A percentile compares a stretch with the other conserved stretches of the same genome.
These are phyloP conservation scores for Xeromyces bisporus DNA, from an alignment of 495 filamentous ascomycete genomes.

Conservation along the genomic window DNA sequence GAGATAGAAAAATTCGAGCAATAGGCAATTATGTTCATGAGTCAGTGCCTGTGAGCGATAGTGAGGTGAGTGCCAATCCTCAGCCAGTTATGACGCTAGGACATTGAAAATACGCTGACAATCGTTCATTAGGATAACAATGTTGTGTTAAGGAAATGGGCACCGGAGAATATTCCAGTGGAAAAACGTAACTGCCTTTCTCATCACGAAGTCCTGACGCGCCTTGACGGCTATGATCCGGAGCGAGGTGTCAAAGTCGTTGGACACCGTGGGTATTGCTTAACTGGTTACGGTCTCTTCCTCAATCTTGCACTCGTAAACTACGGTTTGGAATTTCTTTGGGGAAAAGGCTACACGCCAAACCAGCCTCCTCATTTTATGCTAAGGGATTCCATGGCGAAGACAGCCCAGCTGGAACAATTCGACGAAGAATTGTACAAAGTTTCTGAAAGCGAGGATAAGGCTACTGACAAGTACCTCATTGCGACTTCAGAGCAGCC, in stretches of 20 bases:
- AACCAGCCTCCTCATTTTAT: constrained; percentile 93
- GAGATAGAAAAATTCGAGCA: constrained; percentile 61
- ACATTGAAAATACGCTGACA: no score
- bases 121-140: constrained; percentile 52
- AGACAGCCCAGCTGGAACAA: constrained; percentile 91
- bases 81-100: not conserved
- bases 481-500: constrained; percentile 97
- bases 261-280: constrained; percentile 86
- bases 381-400: constrained; percentile 93
- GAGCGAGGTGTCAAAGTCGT: constrained; percentile 89
- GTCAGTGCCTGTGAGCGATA: constrained; percentile 75
- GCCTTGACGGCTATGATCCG: constrained; percentile 82
- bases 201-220: constrained; percentile 84
- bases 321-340: constrained; percentile 82
- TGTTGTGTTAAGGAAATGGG: constrained; percentile 55
- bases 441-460: constrained; percentile 62
- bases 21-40: constrained; percentile 93
- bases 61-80: constrained; percentile 40
- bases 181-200: constrained; percentile 61
- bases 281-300: constrained; percentile 82
- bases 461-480: constrained; percentile 83
- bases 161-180: constrained; percentile 49
- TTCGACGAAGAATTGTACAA: constrained; percentile 98
- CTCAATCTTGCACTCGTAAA: constrained; percentile 83
- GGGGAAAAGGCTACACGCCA: constrained; percentile 58